These are phyloP conservation scores for Nakazawaea holstii DNA, from an alignment of 805 yeast genomes.

Conservation along the genomic window DNA sequence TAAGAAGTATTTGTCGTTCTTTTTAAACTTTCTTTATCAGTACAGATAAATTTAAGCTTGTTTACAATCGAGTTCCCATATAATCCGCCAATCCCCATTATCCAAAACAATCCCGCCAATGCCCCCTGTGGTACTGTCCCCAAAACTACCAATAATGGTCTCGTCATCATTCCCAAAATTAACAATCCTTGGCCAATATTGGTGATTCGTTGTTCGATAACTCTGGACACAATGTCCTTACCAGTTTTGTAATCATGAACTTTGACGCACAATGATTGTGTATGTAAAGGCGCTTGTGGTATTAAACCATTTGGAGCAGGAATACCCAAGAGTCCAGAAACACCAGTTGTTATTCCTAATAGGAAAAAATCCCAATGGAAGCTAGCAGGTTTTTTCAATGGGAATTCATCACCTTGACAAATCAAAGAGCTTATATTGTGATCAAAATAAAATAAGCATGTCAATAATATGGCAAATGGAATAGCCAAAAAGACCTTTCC, in stretches of 20 bases:
- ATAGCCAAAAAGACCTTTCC: conserved; percentile 82
- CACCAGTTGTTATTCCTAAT: conserved; percentile 80
- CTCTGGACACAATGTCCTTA: conserved; percentile 33
- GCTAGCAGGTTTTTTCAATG: conserved; percentile 77
- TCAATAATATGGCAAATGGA: conserved; percentile 85
- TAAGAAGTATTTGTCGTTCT: conserved; percentile 20
- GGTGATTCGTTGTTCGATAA: conserved; percentile 87
- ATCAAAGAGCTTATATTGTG: conserved; percentile 92
- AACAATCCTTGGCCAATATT: conserved; percentile 81
- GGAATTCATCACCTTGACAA: conserved; percentile 81
- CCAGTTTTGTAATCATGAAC: conserved; percentile 30
- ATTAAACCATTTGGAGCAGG: conserved; percentile 97
- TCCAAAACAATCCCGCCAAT: conserved; percentile 84
- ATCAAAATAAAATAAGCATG: conserved; percentile 86
- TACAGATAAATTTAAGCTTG: conserved; percentile 55
- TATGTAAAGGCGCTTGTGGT: conserved; percentile 96
- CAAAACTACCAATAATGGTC: conserved; percentile 77
- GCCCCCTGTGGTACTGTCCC: conserved; percentile 91
- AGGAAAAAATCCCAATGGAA: conserved; percentile 91
- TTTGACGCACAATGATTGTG: conserved; percentile 64
- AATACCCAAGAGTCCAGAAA: conserved; percentile 81
- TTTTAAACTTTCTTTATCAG: conserved; percentile 35
- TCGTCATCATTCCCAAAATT: conserved; percentile 81
- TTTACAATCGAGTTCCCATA: conserved; percentile 59
- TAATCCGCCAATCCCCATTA: conserved; percentile 85